phyloP scores from a whole-genome alignment of 2,329 filamentous ascomycete species.

The Claviceps spartinae region DNA sequence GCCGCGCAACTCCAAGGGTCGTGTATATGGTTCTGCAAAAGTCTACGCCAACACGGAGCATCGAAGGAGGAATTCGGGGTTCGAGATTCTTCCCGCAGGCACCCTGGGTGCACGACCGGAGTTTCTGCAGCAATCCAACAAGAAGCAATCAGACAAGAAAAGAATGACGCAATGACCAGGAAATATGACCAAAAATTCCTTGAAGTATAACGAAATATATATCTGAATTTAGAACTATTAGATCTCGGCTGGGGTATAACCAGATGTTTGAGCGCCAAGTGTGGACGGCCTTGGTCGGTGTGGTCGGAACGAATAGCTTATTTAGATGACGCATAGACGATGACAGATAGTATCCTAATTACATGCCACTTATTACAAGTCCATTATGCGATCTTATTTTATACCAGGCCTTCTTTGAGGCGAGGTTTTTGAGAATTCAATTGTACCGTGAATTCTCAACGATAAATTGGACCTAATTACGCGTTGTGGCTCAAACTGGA shows the following conservation, averaged over 20 bases:
- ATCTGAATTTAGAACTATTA: background rate
- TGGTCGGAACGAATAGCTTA: background rate
- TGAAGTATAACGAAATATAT: background rate
- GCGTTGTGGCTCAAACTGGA: too few relatives aligned
- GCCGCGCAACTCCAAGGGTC: background rate
- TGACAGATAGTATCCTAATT: too few relatives aligned
- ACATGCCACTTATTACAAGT: too few relatives aligned
- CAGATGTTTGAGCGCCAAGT: slow-evolving; percentile 1
- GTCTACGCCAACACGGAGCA: slow-evolving; percentile 6
- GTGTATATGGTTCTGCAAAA: slow-evolving; percentile 5
- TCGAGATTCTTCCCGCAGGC: slow-evolving; percentile 8
- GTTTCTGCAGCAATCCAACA: background rate
- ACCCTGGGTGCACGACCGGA: slow-evolving; percentile 5
- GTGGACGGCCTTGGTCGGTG: background rate
- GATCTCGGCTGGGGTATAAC: slow-evolving; percentile 1
- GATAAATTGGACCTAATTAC: too few relatives aligned
- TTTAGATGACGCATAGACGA: background rate
- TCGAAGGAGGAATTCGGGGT: slow-evolving; percentile 3
- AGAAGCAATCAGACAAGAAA: background rate
- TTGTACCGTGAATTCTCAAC: too few relatives aligned
- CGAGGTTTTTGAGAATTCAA: too few relatives aligned
- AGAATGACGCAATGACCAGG: background rate
- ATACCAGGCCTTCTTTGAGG: too few relatives aligned
- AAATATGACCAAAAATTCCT: background rate
- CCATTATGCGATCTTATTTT: too few relatives aligned